Evolutionary conservation across 768 basidiomycete genomes (phyloP).

Genomic region (Boletus insuetus): DNA sequence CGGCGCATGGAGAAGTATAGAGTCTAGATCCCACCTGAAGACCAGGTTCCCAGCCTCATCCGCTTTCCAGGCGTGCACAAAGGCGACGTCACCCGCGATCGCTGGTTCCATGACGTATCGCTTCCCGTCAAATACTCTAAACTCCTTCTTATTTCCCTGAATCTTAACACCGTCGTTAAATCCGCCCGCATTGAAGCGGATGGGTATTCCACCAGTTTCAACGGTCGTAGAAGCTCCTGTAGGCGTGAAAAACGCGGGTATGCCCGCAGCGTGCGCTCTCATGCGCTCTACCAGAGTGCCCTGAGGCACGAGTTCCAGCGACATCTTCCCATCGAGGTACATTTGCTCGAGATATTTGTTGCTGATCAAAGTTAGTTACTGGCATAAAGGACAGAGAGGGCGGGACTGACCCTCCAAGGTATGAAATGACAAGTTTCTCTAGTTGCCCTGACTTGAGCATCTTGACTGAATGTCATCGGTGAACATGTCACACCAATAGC

Average conservation of each 20-base stretch:
- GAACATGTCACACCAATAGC: background rate
- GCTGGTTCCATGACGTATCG: slow-evolving; percentile 77
- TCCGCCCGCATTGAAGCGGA: slow-evolving; percentile 75
- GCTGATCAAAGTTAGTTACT: slow-evolving; percentile 33
- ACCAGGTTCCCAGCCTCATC: slow-evolving; percentile 87
- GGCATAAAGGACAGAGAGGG: background rate
- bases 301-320: slow-evolving; percentile 85
- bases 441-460: slow-evolving; percentile 72
- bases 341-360: slow-evolving; percentile 81
- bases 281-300: slow-evolving; percentile 88
- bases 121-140: slow-evolving; percentile 67
- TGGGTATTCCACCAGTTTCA: slow-evolving; percentile 71
- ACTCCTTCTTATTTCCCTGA: slow-evolving; percentile 71
- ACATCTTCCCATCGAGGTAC: slow-evolving; percentile 77
- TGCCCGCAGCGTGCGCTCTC: slow-evolving; percentile 81
- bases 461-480: slow-evolving; percentile 45
- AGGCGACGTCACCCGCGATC: slow-evolving; percentile 74
- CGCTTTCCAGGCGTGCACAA: slow-evolving; percentile 86
- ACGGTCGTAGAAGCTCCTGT: slow-evolving; percentile 80
- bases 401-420: slow-evolving; percentile 68
- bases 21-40: slow-evolving; percentile 58
- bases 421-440: slow-evolving; percentile 79
- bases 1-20: background rate
- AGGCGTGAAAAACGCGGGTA: slow-evolving; percentile 86
- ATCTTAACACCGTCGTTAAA: slow-evolving; percentile 63